A percentile compares a stretch with the other conserved stretches of the same genome.
Conservation (phyloP, 1,284 basidiomycete genomes). For the Rhizopogon hawkerae region DNA sequence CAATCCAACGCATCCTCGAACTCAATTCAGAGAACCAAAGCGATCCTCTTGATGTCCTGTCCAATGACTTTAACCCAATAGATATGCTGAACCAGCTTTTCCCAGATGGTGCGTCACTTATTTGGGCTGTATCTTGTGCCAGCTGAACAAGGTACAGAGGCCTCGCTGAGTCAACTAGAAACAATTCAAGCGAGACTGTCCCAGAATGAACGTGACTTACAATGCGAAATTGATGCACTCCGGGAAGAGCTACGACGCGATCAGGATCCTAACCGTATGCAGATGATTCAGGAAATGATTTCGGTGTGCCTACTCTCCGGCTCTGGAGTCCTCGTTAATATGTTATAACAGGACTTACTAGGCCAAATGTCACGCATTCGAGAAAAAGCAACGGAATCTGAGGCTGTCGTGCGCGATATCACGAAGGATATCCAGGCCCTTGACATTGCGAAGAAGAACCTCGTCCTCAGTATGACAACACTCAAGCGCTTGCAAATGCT, state of each 20-base stretch:
- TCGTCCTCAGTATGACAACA: conserved; percentile 83
- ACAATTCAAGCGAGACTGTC: conserved; percentile 52
- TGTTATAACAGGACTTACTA: conserved; percentile 67
- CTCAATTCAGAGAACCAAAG: conserved; percentile 34
- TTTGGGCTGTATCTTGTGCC: not conserved
- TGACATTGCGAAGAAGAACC: conserved; percentile 91
- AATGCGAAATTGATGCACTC: conserved; percentile 65
- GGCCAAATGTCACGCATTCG: conserved; percentile 90
- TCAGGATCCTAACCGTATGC: conserved; percentile 81
- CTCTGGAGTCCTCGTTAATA: conserved; percentile 2
- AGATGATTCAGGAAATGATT: conserved; percentile 87
- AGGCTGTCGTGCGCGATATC: conserved; percentile 90
- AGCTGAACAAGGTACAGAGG: conserved; percentile 37
- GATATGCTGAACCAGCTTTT: conserved; percentile 64
- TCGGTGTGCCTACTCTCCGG: conserved; percentile 44
- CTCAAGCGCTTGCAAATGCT: conserved; percentile 92
- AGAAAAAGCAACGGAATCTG: conserved; percentile 92
- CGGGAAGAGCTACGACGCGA: conserved; percentile 60
- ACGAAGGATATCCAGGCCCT: conserved; percentile 95
- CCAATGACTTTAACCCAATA: conserved; percentile 49
- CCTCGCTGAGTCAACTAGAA: conserved; percentile 56
- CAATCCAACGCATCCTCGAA: conserved; percentile 62
- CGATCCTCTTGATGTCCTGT: conserved; percentile 52
- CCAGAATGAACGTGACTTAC: conserved; percentile 54
- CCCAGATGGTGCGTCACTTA: conserved; percentile 54